Base-by-base conservation (phyloP, 2,329 filamentous ascomycete species). In the Fusarium sp. region DNA sequence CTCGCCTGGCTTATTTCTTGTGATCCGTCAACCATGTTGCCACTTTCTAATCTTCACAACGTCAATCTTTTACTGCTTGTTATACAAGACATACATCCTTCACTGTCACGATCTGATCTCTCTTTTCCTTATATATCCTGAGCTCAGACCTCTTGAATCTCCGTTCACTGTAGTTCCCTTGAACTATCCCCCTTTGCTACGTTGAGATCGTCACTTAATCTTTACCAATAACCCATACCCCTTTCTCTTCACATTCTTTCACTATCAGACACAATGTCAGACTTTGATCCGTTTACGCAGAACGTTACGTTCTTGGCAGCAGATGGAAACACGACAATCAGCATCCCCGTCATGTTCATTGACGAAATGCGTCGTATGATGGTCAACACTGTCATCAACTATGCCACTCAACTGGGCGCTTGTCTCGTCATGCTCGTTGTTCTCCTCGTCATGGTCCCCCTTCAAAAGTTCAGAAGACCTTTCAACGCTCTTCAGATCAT, bases 371-470 rank as follows among this genome's bases (percentile, higher is more conserved):
- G 79, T 67, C 69, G 74, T 27, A 76, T 78, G 33, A 76, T 78
- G 42, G 65, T 79, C 69, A 81, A 78, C 73, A 78, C 81, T 30
- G 78, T 77, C 77, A 89, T 93, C 83, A 91, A 90, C 80, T 93
- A 91, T 78, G 90, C 88, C 56, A 82, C 87, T 20, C 92, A 95
- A 78, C 85, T 94, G 55, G 93, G 93, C 33, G 89, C 91, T 27
- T 89, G 88, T 49, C 70, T 91, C 62, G 81, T 91, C 66, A 87
- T 94, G 75, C 83, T 95, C 20, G 73, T 91, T 45, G 84, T 92
- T 33, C 82, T 95, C 5, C 81, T 94, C 14, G 76, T 91, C 63
- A 85, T 95, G 79, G 94, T 92, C 1, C 88, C 88, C 23, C 78
- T 83, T 0, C 84, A 88, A 71, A 94, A 93, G 78, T 87, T 92